Base-by-base conservation (phyloP, 768 basidiomycete genomes). In the Ramaria sp. region DNA sequence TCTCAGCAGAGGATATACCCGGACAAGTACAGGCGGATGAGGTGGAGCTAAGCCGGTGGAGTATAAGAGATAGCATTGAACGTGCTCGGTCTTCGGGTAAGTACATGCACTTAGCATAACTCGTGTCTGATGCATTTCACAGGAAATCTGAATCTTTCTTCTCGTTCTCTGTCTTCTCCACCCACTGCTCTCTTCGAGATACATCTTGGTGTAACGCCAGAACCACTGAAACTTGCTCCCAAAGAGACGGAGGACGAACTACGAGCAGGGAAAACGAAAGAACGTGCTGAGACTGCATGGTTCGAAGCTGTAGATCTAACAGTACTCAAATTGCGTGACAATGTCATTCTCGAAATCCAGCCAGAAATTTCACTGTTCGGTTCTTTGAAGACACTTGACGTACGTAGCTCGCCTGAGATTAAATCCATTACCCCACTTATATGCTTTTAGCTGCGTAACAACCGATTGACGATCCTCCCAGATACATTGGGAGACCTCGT, bases 361-460 rank as follows among this genome's bases (percentile, higher is more conserved):
- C 83, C 81, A 22, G 90, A 92, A 66, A 84, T 92, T 13, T 85
- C 86, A 0, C 74, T 91, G 46, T 92, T 92, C 65, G 89, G 89
- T 2, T 88, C 86, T 3, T 72, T 92, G 53, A 91, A 90, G 69
- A 78, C 74, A 1, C 63, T 92, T 41, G 90, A 92, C 68, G 89
- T 89, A 70, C 57, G 88, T 72, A 15, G 17, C 47, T 15, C 48
- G 27, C 43, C 41, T 24, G 54, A 39, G 27, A 27, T n/a, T 51
- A 56, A 1, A 27, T 6, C 20, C 11, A 11, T 41, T 12, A 33
- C 31, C n/a, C 24, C 3, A 37, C 42, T 42, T 31, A 22, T 34
- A 46, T 49, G 1, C 33, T 33, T 20, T 20, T 56, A 91, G 89
- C 69, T 91, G 41, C 88, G 88, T 67, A 81, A 82, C 64, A 92